phyloP scores from a whole-genome alignment of 441 rosid genomes.

The Iberis amara region DNA sequence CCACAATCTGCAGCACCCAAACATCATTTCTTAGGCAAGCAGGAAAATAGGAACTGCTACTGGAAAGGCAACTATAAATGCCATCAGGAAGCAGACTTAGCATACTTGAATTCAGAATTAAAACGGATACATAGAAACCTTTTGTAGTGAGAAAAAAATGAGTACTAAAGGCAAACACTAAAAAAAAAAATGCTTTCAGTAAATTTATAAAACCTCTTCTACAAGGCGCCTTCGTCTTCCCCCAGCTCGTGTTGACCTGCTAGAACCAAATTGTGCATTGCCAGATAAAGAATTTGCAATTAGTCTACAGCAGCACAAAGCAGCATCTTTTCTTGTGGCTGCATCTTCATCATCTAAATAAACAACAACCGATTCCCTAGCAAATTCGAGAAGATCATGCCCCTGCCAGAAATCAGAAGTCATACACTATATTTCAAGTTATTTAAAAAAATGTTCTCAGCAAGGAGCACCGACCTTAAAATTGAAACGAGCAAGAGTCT shows the following conservation, averaged over 20 bases:
- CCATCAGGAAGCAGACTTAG: constrained; percentile 20
- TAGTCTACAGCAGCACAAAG: constrained; percentile 92
- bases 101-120: constrained; percentile 9
- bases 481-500: constrained; percentile 92
- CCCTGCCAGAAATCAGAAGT: constrained; percentile 58
- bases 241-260: constrained; percentile 76
- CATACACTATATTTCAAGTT: constrained; percentile 25
- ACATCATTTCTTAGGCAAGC: constrained; percentile 32
- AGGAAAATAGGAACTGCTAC: constrained; percentile 22
- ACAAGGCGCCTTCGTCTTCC: constrained; percentile 80
- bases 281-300: constrained; percentile 87
- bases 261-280: constrained; percentile 54
- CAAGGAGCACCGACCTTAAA: constrained; percentile 58
- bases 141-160: constrained; percentile 4
- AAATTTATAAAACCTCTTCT: constrained; percentile 68
- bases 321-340: constrained; percentile 90
- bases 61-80: constrained; percentile 22
- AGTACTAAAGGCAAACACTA: constrained; percentile 14
- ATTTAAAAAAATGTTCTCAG: constrained; percentile 5
- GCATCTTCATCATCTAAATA: constrained; percentile 97
- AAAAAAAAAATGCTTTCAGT: constrained; percentile 10
- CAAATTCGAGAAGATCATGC: constrained; percentile 97
- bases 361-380: constrained; percentile 80
- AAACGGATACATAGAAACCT: constrained; percentile 3
- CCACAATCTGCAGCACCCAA: constrained; percentile 76